Base-by-base conservation (phyloP, 1,139 yeast genomes). In the Groenewaldozyma auringiensis region DNA sequence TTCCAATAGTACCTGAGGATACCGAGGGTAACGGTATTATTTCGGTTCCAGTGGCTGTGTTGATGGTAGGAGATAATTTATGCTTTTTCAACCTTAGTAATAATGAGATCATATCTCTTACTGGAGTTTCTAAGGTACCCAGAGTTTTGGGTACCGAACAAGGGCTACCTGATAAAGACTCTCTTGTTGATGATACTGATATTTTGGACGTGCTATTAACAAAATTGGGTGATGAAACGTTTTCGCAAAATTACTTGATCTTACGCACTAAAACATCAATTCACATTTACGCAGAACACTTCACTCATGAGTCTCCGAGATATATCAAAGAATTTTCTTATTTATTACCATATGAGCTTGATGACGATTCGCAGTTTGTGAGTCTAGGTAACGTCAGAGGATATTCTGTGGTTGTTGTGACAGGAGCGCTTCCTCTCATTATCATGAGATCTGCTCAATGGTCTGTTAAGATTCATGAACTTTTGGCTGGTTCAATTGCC, bases 351-450 rank as follows among this genome's bases (percentile, higher is more conserved):
- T 95, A 35, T 75, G n/a, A 29, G 25, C 44, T 35, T 20, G 34
- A 37, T 33, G 14, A 22, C 29, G 21, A 36, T 22, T 20, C 37
- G n/a, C 34, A 40, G 14, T 25, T 53, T 21, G 38, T 46, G 4
- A 46, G 53, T 8, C 25, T 50, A 21, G 35, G 32, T 4, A 49
- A 51, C 27, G 36, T 79, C 49, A 76, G 76, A 54, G 84, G 81
- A 0, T 72, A 72, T 50, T 71, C 80, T 0, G 73, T 79, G 20
- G 74, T 87, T 1, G 75, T 86, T 54, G 77, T 88, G 2, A 81
- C 94, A 1, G 96, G 96, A 35, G 17, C 41, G 16, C 76, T 75
- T 14, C 88, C 96, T 0, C 82, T 79, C 53, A 69, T 83, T 47
- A 73, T 89, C 3, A 65, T 81, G 32, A 84, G 84, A 53, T 74